Percentiles rank a stretch among this genome's conserved stretches.
Evolutionary conservation across 2,329 filamentous ascomycete species (phyloP).

Genomic region (Coleophoma crateriformis): DNA sequence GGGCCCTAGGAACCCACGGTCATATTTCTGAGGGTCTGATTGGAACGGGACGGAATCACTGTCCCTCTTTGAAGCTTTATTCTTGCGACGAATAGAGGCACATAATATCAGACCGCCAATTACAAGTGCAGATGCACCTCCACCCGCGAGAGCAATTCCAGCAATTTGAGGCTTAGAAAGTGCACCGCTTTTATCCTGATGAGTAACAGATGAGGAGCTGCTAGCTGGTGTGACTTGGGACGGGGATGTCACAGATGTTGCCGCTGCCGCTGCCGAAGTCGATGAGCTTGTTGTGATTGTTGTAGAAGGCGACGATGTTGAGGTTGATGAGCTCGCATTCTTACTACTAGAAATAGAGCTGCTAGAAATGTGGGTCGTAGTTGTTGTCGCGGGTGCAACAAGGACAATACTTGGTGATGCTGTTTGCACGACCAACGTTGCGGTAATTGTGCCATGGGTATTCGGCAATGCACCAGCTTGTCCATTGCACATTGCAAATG

Average conservation of each 20-base stretch:
- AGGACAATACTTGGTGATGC: constrained; percentile 30
- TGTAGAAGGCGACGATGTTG: constrained; percentile 6
- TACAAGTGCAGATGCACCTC: constrained; percentile 42
- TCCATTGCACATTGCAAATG: constrained; percentile 53
- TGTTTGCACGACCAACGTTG: constrained; percentile 43
- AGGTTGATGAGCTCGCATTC: constrained; percentile 6
- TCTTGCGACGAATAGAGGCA: constrained; percentile 28
- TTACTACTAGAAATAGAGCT: not conserved
- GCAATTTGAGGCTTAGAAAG: constrained; percentile 39
- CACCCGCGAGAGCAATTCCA: constrained; percentile 52
- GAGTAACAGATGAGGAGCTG: not conserved
- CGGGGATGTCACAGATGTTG: constrained; percentile 13
- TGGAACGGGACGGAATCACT: constrained; percentile 27
- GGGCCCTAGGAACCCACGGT: constrained; percentile 10
- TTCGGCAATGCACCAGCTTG: constrained; percentile 44
- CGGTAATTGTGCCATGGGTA: constrained; percentile 53
- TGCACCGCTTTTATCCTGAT: not conserved
- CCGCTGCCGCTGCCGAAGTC: constrained; percentile 7
- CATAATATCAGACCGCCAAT: constrained; percentile 37
- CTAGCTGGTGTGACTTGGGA: constrained; percentile 6
- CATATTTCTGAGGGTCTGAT: constrained; percentile 18
- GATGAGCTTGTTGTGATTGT: constrained; percentile 6
- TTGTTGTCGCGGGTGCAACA: constrained; percentile 14
- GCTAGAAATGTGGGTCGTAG: constrained; percentile 4
- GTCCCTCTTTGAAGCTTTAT: constrained; percentile 16